These are phyloP conservation scores for Ophiostoma himal-ulmi DNA, from an alignment of 2,329 filamentous ascomycete species.

Conservation along the genomic window DNA sequence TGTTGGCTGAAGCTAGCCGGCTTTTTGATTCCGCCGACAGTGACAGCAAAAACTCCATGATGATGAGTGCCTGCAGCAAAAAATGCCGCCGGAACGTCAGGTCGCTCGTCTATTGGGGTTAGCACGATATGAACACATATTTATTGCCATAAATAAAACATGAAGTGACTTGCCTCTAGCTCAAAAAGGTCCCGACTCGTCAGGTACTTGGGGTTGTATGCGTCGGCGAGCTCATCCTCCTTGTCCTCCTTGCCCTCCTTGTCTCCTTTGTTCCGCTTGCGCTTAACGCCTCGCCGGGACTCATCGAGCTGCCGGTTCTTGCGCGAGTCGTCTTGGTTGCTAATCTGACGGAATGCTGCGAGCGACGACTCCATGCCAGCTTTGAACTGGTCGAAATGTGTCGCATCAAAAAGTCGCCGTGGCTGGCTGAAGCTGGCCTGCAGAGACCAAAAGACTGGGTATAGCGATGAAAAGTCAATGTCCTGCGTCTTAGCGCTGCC, in stretches of 20 bases:
- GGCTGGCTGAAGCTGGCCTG: conserved; percentile 91
- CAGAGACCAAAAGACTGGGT: conserved; percentile 89
- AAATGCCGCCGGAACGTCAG: conserved; percentile 91
- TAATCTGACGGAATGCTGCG: conserved; percentile 48
- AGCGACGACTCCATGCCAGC: conserved; percentile 64
- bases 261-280: conserved; percentile 51
- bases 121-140: conserved; percentile 32
- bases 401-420: conserved; percentile 67
- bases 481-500: conserved; percentile 39
- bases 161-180: conserved; percentile 53
- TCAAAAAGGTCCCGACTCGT: conserved; percentile 97
- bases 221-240: conserved; percentile 54
- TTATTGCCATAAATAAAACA: conserved; percentile 14
- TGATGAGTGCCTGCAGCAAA: conserved; percentile 87
- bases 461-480: conserved; percentile 53
- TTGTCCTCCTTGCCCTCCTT: conserved; percentile 35
- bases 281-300: conserved; percentile 59
- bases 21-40: conserved; percentile 76
- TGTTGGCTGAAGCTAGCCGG: conserved; percentile 61
- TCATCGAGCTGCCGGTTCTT: conserved; percentile 53
- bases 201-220: conserved; percentile 95
- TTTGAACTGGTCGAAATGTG: conserved; percentile 75
- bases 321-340: conserved; percentile 43
- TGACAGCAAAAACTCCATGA: conserved; percentile 92
- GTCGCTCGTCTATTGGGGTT: conserved; percentile 62